phyloP scores from a whole-genome alignment of 2,329 filamentous ascomycete genomes.

The Alternaria incomplexa region DNA sequence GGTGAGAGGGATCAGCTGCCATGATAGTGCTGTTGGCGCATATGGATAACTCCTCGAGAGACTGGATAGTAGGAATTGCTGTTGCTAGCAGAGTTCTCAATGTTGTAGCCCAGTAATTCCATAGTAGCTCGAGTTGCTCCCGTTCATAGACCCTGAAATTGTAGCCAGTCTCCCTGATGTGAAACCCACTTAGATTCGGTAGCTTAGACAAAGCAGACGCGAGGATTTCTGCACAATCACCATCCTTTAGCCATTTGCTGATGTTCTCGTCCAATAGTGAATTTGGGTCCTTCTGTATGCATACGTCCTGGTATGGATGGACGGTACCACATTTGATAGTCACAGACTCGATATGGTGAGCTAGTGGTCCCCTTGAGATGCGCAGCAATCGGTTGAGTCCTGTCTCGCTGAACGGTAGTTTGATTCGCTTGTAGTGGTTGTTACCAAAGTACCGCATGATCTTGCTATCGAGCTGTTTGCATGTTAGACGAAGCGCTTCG shows the following conservation, averaged over 20 bases:
- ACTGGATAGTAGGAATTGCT: too few relatives aligned
- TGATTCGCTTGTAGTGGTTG: background rate
- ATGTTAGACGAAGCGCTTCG: background rate
- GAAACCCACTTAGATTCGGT: background rate
- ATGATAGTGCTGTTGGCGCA: too few relatives aligned
- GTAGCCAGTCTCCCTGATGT: too few relatives aligned
- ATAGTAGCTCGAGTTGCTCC: background rate
- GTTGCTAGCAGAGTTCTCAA: too few relatives aligned
- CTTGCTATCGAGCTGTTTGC: background rate
- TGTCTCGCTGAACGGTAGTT: background rate
- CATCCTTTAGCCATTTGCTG: background rate
- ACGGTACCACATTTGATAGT: background rate
- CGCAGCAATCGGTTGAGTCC: background rate
- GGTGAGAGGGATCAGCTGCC: too few relatives aligned
- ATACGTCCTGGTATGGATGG: background rate
- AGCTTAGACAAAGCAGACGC: background rate
- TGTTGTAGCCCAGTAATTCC: background rate
- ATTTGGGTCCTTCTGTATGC: background rate
- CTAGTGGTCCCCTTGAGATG: background rate
- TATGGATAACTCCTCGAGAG: too few relatives aligned
- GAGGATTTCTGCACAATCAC: background rate
- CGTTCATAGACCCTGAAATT: too few relatives aligned
- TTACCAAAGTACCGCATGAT: background rate
- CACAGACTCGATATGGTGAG: background rate
- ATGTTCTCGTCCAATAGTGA: background rate